Evolutionary conservation across 2,329 filamentous ascomycete species (phyloP), one percentile per base, ranked within the genome.

Genomic region (Exophiala xenobiotica): DNA sequence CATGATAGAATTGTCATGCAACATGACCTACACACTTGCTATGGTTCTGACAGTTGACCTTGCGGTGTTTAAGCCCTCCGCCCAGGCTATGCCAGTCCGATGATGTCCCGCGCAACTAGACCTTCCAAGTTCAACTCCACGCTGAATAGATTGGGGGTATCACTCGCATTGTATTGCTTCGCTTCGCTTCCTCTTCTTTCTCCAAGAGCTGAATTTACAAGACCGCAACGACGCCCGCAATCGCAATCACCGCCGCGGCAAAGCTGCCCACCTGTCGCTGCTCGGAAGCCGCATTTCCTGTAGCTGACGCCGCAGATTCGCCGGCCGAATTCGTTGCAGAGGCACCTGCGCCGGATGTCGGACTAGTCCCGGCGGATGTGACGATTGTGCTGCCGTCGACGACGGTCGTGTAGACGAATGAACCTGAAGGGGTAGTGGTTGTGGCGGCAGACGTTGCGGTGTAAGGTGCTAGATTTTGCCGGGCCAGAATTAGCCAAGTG

Each of bases 141-240:
- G n/a, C n/a, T n/a, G n/a, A n/a, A n/a, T n/a, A n/a, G n/a, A n/a
- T n/a, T n/a, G n/a, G n/a, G n/a, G n/a, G n/a, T n/a, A n/a, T n/a
- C n/a, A n/a, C n/a, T n/a, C n/a, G n/a, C n/a, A n/a, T n/a, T n/a
- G n/a, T n/a, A n/a, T n/a, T n/a, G n/a, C n/a, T n/a, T n/a, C n/a
- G n/a, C n/a, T n/a, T n/a, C n/a, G n/a, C n/a, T n/a, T n/a, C n/a
- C n/a, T n/a, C n/a, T n/a, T n/a, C n/a, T n/a, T n/a, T n/a, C n/a
- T n/a, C n/a, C n/a, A n/a, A n/a, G n/a, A n/a, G n/a, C n/a, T n/a
- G n/a, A n/a, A n/a, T 24, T 66, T 63, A 73, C 58, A 73, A 59
- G 24, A 68, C 63, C 38, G 67, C 68, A 16, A 68, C 68, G 37
- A 71, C 66, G 33, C 70, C 71, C 26, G 71, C 60, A 51, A 73